These are phyloP conservation scores for Chlorella sp. DNA, from an alignment of 139 green algal genomes.

Conservation along the genomic window DNA sequence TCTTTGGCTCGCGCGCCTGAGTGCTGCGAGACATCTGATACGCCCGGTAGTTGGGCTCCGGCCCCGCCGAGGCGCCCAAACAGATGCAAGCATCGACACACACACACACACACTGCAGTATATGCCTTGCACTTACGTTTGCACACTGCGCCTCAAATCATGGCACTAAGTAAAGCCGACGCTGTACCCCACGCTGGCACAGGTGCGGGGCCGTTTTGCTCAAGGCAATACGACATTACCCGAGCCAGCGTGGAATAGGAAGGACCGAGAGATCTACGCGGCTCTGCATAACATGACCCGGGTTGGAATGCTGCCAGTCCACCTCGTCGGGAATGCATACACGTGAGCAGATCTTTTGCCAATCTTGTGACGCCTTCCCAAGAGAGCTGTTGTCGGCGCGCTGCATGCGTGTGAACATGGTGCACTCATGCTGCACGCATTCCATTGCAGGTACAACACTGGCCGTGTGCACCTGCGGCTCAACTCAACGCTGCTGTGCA, in stretches of 20 bases:
- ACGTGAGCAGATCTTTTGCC: neutral
- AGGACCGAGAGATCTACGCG: neutral
- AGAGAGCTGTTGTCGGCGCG: neutral
- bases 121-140: too few species aligned
- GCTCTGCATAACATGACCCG: neutral
- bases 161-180: too few species aligned
- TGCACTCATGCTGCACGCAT: neutral
- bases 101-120: too few species aligned
- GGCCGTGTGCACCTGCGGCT: neutral
- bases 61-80: too few species aligned
- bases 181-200: too few species aligned
- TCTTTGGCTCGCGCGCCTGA: too few species aligned
- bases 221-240: neutral
- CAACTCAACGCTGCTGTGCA: neutral
- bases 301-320: neutral
- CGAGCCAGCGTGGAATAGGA: neutral
- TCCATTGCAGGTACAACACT: conserved; percentile 2
- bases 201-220: neutral
- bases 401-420: neutral
- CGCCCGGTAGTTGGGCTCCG: too few species aligned
- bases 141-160: too few species aligned
- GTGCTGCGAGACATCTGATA: too few species aligned
- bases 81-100: too few species aligned
- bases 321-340: neutral
- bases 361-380: neutral